These are phyloP conservation scores for Colletotrichum tropicale DNA, from an alignment of 2,329 filamentous ascomycete genomes.

Conservation along the genomic window DNA sequence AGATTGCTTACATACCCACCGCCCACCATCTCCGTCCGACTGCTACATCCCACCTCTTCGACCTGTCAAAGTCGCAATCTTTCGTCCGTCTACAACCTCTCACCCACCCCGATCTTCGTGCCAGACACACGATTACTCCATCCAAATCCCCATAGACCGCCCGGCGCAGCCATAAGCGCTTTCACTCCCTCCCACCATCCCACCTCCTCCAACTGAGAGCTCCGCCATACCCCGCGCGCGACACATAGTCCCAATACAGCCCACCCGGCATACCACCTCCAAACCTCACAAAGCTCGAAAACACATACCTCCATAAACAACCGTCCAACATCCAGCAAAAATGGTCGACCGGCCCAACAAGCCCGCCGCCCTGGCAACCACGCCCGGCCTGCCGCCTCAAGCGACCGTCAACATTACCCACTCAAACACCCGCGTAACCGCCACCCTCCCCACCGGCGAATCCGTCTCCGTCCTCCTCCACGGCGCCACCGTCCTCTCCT, in stretches of 20 bases:
- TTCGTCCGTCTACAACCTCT: background rate
- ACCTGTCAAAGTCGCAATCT: background rate
- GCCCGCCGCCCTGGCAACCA: slow-evolving; percentile 76
- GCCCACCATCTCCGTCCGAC: background rate
- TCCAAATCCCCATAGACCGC: background rate
- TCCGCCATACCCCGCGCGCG: background rate
- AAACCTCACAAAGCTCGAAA: background rate
- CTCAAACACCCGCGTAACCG: slow-evolving; percentile 75
- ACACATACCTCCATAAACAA: background rate
- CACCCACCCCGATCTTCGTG: background rate
- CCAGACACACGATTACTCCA: background rate
- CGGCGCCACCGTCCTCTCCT: slow-evolving; percentile 90
- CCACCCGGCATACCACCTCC: background rate
- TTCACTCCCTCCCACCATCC: background rate
- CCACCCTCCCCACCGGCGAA: slow-evolving; percentile 84
- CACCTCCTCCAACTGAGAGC: background rate
- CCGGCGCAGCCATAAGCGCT: background rate
- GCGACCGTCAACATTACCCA: slow-evolving; percentile 77
- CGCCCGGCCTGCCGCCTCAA: slow-evolving; percentile 75
- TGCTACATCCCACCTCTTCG: background rate
- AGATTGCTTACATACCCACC: slow-evolving; percentile 1
- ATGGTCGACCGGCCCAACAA: slow-evolving; percentile 89
- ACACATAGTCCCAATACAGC: background rate
- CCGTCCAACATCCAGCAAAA: background rate
- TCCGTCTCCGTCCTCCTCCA: slow-evolving; percentile 85